A percentile compares a stretch with the other conserved stretches of the same genome.
These are phyloP conservation scores for Cyberlindnera mrakii DNA, from an alignment of 805 yeast species.

Conservation along the genomic window DNA sequence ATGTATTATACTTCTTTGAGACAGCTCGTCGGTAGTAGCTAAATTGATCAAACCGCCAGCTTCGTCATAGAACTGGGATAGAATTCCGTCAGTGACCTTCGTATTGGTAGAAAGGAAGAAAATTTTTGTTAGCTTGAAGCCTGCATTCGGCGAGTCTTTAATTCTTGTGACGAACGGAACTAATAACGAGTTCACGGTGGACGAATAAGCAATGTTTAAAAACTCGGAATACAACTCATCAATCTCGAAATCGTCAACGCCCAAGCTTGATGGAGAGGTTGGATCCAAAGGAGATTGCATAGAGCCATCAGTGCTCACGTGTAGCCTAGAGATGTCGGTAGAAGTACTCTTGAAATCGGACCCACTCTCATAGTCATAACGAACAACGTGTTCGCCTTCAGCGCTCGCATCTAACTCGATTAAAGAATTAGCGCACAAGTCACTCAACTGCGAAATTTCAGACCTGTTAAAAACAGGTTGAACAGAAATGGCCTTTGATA, in stretches of 20 bases:
- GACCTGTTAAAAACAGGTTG: conserved; percentile 95
- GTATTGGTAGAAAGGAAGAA: conserved; percentile 63
- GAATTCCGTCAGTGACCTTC: conserved; percentile 51
- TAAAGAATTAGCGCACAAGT: conserved; percentile 56
- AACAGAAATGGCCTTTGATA: conserved; percentile 88
- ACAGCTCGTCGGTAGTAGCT: conserved; percentile 60
- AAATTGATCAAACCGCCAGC: conserved; percentile 46
- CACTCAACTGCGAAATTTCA: conserved; percentile 79
- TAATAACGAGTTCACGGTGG: conserved; percentile 32
- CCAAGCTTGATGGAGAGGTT: neutral
- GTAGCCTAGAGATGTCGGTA: conserved; percentile 19
- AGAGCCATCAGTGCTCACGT: conserved; percentile 6
- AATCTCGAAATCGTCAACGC: conserved; percentile 37
- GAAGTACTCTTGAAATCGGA: conserved; percentile 10
- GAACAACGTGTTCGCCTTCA: conserved; percentile 38
- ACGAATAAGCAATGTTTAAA: conserved; percentile 41
- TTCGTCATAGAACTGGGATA: conserved; percentile 40
- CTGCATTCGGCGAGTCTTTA: conserved; percentile 32
- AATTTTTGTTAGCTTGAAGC: conserved; percentile 55
- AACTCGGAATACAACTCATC: conserved; percentile 73
- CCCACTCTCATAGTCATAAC: conserved; percentile 21
- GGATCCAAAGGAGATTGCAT: neutral
- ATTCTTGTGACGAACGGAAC: conserved; percentile 40
- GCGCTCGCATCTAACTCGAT: conserved; percentile 71
- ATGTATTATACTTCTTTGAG: conserved; percentile 71